Conservation (phyloP, 495 filamentous ascomycete species). For the Penicillium pancosmium region DNA sequence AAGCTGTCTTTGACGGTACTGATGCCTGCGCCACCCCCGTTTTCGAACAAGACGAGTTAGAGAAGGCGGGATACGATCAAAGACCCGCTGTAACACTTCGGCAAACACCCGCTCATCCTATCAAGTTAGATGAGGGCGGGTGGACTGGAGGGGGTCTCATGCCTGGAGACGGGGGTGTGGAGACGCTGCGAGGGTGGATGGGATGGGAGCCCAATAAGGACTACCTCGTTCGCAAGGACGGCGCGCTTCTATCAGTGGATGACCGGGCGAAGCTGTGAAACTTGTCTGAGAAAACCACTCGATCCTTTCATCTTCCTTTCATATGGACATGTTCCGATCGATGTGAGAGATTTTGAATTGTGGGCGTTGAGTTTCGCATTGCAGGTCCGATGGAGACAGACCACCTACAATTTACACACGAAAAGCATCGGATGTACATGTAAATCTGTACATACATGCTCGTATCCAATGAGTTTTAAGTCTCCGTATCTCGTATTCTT, state of each 20-base stretch:
- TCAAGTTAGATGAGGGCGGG: conserved; percentile 60
- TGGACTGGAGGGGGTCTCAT: conserved; percentile 63
- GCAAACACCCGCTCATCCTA: conserved; percentile 62
- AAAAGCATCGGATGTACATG: background rate
- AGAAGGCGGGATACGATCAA: conserved; percentile 70
- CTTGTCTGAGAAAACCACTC: background rate
- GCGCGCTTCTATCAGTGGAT: conserved; percentile 50
- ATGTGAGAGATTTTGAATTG: background rate
- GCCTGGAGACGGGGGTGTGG: conserved; percentile 72
- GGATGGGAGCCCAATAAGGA: conserved; percentile 75
- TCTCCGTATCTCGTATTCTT: conserved; percentile 4
- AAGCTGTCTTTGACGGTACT: conserved; percentile 78
- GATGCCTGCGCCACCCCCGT: conserved; percentile 94
- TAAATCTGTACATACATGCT: background rate
- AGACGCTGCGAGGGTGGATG: conserved; percentile 71
- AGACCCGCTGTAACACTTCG: conserved; percentile 71
- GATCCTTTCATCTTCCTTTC: conserved; percentile 1
- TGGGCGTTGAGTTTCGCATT: background rate
- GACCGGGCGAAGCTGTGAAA: conserved; percentile 51
- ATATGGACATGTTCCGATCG: background rate
- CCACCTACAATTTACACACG: background rate
- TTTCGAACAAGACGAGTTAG: conserved; percentile 71
- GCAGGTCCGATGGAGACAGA: background rate
- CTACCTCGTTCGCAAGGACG: conserved; percentile 61
- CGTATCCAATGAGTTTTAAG: background rate